Base-by-base conservation (phyloP, 1,284 basidiomycete genomes). In the Microbotryum violaceum region DNA sequence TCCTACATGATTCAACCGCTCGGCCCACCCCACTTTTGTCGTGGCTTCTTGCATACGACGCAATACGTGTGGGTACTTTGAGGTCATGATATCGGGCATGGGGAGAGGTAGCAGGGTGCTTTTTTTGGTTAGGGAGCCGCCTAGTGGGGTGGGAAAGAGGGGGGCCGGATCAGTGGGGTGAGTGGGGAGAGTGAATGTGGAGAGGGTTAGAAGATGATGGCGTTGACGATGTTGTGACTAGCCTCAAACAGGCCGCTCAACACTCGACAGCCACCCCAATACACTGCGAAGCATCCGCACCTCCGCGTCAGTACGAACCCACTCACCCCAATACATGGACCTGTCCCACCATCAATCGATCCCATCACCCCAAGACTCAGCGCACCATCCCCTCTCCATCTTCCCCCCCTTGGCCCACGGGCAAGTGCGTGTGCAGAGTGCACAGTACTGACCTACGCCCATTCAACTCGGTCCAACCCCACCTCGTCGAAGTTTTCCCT, bases 21-120 rank as follows among this genome's bases (percentile, higher is more conserved):
- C 25, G 9, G 46, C 48, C 50, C 56, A 58, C 4, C 59, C 62
- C 46, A 50, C 12, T 49, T 42, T 10, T 20, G 21, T 9, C 25
- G 23, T 69, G 6, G 71, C 72, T 8, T 62, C 62, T 6, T 64
- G 61, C 7, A 76, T 63, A 1, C 74, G 66, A 2, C 56, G 45
- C 33, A 74, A 54, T 3, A 77, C 68, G 46, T 72, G 61, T 1
- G 75, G 75, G 58, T 68, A 74, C 3, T 51, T 27, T 0, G 54
- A n/a, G 23, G 65, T 62, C 52, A 76, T 65, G 54, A 73, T 75
- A 12, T 70, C 50, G 0, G 75, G 75, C 58, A 76, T 66, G 6
- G 71, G 53, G 25, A 73, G 69, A 1, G 74, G 71, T 31, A 77
- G 61, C 21, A 77, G 62, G 23, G 58, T 33, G 56, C 68, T 60